Base-by-base conservation (phyloP, 2,329 filamentous ascomycete species). In the Epichloe hybrida region DNA sequence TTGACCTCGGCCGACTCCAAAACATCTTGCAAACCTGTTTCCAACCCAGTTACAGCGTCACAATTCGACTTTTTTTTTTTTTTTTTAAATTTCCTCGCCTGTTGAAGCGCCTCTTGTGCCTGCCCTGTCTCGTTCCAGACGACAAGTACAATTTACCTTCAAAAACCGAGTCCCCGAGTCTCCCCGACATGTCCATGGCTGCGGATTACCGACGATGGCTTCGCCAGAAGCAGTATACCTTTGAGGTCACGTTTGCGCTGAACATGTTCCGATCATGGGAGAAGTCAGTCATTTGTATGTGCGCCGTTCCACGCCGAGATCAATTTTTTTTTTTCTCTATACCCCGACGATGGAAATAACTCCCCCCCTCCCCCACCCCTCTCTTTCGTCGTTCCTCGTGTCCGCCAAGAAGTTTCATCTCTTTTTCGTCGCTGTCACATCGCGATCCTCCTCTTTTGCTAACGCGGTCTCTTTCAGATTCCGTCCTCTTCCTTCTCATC, bases 181-280 rank as follows among this genome's bases (percentile, higher is more conserved):
- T 4, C 3, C 15, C 15, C 38, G 38, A n/a, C 41, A 53, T 53
- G 52, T 53, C 52, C 5, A 36, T 52, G 27, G 50, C 52, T 27
- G 46, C 52, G 17, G 52, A 53, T 35, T 75, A 94, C 61, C 79
- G 87, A 57, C 83, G 84, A 67, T 96, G 90, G 88, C 76, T 97
- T 58, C 83, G 89, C 69, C 80, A 90, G 69, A 98, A 98, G 77
- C 83, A 90, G 66, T 96, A 97, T 75, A 93, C 97, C 74, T 89
- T 97, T 66, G 93, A 98, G 72, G 91, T 97, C 66, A 96, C 91
- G 12, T 93, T 94, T 69, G 85, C 86, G 54, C 79, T 97, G 27
- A 97, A 98, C 76, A 97, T 98, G 86, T 84, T 96, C 61, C 96
- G 90, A 38, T 86, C 89, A 1, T 89, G 86, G 49, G 93, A 98